A percentile compares a stretch with the other conserved stretches of the same genome.
These are phyloP conservation scores for Magnusiomyces ingens DNA, from an alignment of 1,139 yeast genomes.

Conservation along the genomic window DNA sequence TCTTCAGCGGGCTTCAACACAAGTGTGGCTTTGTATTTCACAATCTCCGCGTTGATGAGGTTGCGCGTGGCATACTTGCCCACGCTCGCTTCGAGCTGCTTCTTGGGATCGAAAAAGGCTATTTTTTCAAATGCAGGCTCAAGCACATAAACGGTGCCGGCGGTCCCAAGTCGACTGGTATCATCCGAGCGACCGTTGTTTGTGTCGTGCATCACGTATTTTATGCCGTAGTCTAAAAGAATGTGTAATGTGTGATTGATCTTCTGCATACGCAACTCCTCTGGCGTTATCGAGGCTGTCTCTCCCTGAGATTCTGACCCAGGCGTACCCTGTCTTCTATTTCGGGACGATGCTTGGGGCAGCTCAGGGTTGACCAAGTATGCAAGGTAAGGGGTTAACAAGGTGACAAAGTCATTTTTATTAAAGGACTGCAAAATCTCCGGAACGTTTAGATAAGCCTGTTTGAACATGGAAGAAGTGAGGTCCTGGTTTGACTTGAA, in stretches of 20 bases:
- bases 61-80: constrained; percentile 30
- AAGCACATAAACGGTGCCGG: constrained; percentile 21
- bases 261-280: background rate
- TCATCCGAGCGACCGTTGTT: constrained; percentile 1
- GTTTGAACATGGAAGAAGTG: background rate
- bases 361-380: constrained; percentile 3
- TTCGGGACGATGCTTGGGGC: background rate
- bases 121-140: constrained; percentile 33
- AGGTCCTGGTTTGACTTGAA: background rate
- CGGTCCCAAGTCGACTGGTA: constrained; percentile 14
- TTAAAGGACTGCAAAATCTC: background rate
- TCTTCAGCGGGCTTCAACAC: background rate
- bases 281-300: background rate
- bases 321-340: too few relatives aligned
- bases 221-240: constrained; percentile 9
- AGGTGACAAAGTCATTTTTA: background rate
- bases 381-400: background rate
- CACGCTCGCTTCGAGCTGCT: constrained; percentile 22
- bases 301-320: background rate
- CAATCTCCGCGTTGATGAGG: constrained; percentile 21
- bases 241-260: constrained; percentile 5
- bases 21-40: constrained; percentile 10
- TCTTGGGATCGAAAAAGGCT: constrained; percentile 24
- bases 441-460: background rate
- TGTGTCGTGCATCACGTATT: constrained; percentile 7